Percentiles rank a stretch among this genome's conserved stretches.
phyloP scores from a whole-genome alignment of 306 rosid genomes.

The Cicer pinnatifidum region DNA sequence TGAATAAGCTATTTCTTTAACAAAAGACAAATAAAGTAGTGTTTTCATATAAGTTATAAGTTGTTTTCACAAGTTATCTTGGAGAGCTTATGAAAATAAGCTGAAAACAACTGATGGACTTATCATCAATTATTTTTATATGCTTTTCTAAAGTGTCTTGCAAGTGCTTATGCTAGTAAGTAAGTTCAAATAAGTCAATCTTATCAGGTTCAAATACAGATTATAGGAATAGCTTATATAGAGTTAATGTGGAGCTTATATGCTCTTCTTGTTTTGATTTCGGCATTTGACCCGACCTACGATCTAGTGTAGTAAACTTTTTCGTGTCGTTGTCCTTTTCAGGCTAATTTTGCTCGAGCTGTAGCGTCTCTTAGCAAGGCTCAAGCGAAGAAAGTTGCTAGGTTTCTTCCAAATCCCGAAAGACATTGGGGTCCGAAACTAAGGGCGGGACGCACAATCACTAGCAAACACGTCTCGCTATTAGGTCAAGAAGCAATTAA shows the following conservation, averaged over 20 bases:
- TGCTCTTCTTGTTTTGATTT: neutral
- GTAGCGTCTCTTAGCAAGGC: slow-evolving; percentile 91
- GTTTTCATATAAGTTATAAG: no score
- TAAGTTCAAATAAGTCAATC: no score
- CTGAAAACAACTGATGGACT: no score
- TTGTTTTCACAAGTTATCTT: no score
- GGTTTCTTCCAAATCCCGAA: slow-evolving; percentile 96
- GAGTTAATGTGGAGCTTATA: neutral
- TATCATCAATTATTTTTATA: no score
- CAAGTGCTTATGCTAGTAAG: no score
- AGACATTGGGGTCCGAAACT: slow-evolving; percentile 98
- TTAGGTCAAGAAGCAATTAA: slow-evolving; percentile 76
- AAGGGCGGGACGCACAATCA: slow-evolving; percentile 88
- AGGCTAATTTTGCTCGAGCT: slow-evolving; percentile 93
- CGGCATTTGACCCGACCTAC: neutral
- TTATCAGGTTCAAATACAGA: no score
- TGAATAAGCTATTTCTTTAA: no score
- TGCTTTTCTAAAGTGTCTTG: no score
- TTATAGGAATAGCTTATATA: neutral
- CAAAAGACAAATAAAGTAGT: no score
- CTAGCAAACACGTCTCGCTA: slow-evolving; percentile 87
- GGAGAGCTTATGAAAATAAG: no score
- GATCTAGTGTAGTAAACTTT: slow-evolving; percentile 4
- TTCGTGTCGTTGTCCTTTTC: neutral
- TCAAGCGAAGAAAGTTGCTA: slow-evolving; percentile 83